Evolutionary conservation across 1,284 basidiomycete genomes (phyloP).

Genomic region (Singerocomus rubriflavus): DNA sequence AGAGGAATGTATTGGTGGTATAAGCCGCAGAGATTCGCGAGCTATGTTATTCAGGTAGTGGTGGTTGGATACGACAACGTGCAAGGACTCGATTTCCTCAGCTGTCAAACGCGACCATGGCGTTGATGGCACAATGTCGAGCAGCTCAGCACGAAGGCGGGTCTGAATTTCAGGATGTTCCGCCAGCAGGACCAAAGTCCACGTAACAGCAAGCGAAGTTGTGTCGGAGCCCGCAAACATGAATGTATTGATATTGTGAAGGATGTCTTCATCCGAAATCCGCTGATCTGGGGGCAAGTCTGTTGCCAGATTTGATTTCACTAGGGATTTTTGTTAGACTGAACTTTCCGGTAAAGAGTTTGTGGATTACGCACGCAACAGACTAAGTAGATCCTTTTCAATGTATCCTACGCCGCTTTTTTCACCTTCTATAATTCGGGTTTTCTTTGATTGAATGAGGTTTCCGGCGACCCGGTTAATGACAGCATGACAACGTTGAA

Average conservation of each 20-base stretch:
- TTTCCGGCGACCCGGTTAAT: slow-evolving; percentile 67
- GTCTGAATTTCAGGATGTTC: slow-evolving; percentile 59
- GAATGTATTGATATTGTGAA: slow-evolving; percentile 82
- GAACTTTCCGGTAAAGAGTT: neutral
- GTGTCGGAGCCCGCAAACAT: slow-evolving; percentile 88
- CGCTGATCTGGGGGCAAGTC: slow-evolving; percentile 64
- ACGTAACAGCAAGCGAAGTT: slow-evolving; percentile 73
- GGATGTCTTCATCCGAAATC: slow-evolving; percentile 77
- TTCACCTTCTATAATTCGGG: slow-evolving; percentile 57
- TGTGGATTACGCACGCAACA: slow-evolving; percentile 50
- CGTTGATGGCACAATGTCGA: slow-evolving; percentile 39
- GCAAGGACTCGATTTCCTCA: slow-evolving; percentile 61
- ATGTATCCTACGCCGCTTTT: slow-evolving; percentile 44
- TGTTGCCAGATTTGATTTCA: slow-evolving; percentile 68
- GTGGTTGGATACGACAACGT: slow-evolving; percentile 55
- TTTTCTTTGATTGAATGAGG: slow-evolving; percentile 68
- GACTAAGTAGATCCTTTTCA: slow-evolving; percentile 64
- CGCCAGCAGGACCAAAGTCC: slow-evolving; percentile 72
- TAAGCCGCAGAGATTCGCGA: slow-evolving; percentile 69
- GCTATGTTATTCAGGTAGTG: slow-evolving; percentile 75
- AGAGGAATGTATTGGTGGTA: slow-evolving; percentile 79
- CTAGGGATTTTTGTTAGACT: slow-evolving; percentile 36
- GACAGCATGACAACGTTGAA: slow-evolving; percentile 54
- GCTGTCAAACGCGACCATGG: slow-evolving; percentile 42
- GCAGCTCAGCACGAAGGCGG: slow-evolving; percentile 61